Evolutionary conservation across 306 rosid genomes (phyloP), one percentile per base, ranked within the genome.

Genomic region (Quercus rubra): DNA sequence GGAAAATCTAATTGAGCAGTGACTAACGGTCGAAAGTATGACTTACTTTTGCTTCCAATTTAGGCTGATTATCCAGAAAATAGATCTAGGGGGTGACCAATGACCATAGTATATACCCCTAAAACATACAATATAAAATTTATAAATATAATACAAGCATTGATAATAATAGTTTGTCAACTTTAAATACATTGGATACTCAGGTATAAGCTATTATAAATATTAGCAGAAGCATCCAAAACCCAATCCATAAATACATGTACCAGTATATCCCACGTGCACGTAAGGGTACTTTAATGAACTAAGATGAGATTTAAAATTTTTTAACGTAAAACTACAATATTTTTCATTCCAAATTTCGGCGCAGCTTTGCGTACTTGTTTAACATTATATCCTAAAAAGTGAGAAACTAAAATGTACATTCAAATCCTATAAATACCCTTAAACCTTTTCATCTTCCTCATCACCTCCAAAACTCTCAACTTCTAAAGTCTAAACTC

Each of bases 391-490:
- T 12, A 15, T 41, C 17, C 25, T 14, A 2, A 31, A 31, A 20
- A 5, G 14, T 11, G 4, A 46, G 10, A 38, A 38, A 46, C 1
- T 1, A 10, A 25, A 25, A 62, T 14, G 1, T 27, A 18, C 6
- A 4, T 62, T 62, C n/a, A 33, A 67, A 33, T 67, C 64, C 62
- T 79, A 79, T 83, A 79, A 55, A 76, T 79, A 79, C 54, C 25
- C 3, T 75, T 67, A 31, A 73, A 76, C 79, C 84, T 73, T 64
- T 76, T 14, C 61, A 49, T 2, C 13, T 66, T 71, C 73, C 80
- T 63, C 78, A 55, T 20, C 68, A 74, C 71, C 76, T 52, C 64
- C 55, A 33, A 51, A 30, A 7, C 11, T 15, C 57, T 71, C 38
- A 6, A 51, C n/a, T 18, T 14, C 28, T 14, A 46, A 46, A n/a